These are phyloP conservation scores for Linum tenue DNA, from an alignment of 345 rosid genomes.

Conservation along the genomic window DNA sequence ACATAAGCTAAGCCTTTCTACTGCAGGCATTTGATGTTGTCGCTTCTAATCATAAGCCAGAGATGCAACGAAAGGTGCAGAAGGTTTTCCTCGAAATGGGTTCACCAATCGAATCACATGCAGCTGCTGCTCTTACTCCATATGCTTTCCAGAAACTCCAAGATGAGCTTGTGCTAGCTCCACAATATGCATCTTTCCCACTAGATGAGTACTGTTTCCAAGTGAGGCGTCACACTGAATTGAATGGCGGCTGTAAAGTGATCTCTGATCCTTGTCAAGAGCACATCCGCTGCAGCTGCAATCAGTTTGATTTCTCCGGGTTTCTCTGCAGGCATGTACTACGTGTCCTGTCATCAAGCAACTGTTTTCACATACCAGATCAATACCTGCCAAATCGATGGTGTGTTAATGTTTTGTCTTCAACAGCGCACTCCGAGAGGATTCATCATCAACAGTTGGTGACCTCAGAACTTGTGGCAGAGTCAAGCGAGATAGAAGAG, in stretches of 20 bases:
- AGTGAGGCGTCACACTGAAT: conserved; percentile 45
- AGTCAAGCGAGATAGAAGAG: conserved; percentile 43
- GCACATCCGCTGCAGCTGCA: conserved; percentile 49
- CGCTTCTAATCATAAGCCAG: conserved; percentile 26
- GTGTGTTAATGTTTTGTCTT: conserved; percentile 20
- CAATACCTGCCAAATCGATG: conserved; percentile 36
- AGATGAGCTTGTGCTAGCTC: conserved; percentile 53
- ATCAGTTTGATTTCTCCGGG: conserved; percentile 40
- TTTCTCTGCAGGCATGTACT: conserved; percentile 54
- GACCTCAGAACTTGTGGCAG: conserved; percentile 35
- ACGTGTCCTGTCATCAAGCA: conserved; percentile 43
- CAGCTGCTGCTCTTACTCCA: conserved; percentile 47
- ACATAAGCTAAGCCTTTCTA: not conserved
- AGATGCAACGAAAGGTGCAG: conserved; percentile 28
- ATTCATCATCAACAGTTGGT: conserved; percentile 41
- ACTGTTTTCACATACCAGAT: conserved; percentile 58
- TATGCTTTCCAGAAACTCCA: conserved; percentile 48
- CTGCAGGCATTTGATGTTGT: conserved; percentile 37
- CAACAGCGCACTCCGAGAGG: conserved; percentile 27
- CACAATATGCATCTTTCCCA: conserved; percentile 45
- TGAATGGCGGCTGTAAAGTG: conserved; percentile 40
- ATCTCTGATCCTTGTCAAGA: conserved; percentile 45
- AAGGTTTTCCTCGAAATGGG: conserved; percentile 43
- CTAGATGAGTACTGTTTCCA: conserved; percentile 41
- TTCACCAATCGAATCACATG: conserved; percentile 57